Percentiles rank a stretch among this genome's conserved stretches.
Evolutionary conservation across 805 yeast genomes (phyloP).

Genomic region (Cyberlindnera maritima): DNA sequence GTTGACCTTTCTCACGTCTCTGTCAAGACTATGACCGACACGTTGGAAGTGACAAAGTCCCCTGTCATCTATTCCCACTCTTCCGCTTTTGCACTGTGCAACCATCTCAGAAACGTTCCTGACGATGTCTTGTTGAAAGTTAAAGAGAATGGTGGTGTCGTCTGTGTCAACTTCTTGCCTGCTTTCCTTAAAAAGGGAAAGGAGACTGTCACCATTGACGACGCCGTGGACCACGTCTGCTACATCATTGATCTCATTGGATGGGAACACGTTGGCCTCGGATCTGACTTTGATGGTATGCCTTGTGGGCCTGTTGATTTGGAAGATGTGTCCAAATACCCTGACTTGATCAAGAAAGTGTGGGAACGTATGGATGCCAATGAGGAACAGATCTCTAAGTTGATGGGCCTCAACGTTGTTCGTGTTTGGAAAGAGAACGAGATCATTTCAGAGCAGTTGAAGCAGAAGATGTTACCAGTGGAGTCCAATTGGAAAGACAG

Average conservation of each 20-base stretch:
- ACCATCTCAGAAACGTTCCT: constrained; percentile 45
- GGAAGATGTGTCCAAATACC: constrained; percentile 56
- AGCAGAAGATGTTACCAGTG: constrained; percentile 18
- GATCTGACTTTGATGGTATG: constrained; percentile 54
- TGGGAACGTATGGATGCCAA: constrained; percentile 37
- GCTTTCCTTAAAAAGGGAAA: constrained; percentile 30
- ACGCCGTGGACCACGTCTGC: constrained; percentile 44
- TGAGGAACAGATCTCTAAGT: constrained; percentile 40
- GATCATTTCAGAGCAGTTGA: constrained; percentile 26
- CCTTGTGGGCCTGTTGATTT: constrained; percentile 46
- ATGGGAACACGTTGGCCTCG: constrained; percentile 51
- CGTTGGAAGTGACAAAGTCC: constrained; percentile 36
- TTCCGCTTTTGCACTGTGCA: constrained; percentile 38
- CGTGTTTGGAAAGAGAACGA: constrained; percentile 48
- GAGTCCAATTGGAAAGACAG: constrained; percentile 34
- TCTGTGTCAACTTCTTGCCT: constrained; percentile 46
- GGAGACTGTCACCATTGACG: constrained; percentile 39
- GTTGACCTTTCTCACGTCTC: constrained; percentile 51
- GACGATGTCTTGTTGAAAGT: constrained; percentile 43
- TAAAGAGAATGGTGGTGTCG: constrained; percentile 44
- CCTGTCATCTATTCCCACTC: constrained; percentile 52
- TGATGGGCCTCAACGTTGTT: constrained; percentile 45
- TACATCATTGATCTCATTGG: constrained; percentile 44
- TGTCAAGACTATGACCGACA: constrained; percentile 45
- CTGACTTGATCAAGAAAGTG: constrained; percentile 40